Base-by-base conservation (phyloP, 202 grass and related monocot genomes). In the Schoenoplectus tabernaemontani region DNA sequence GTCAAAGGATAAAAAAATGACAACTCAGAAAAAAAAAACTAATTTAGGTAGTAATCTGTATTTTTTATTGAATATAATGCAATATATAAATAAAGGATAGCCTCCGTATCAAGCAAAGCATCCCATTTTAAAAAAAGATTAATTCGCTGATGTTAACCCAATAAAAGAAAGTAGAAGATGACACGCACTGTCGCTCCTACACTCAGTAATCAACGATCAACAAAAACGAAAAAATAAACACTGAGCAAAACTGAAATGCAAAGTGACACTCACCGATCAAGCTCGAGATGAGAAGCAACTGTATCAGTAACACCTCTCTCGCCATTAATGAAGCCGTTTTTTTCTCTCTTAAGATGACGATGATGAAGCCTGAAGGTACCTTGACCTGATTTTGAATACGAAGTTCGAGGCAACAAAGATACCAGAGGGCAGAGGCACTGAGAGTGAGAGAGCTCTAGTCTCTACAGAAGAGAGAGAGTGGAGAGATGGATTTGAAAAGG, bases 81-180 rank as follows among this genome's bases (percentile, higher is more conserved):
- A 46, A 70, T 59, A 50, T 13, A 39, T 67, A 13, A 13, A 67
- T 81, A 62, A 84, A 89, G 16, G 60, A 67, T 77, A 51, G 39
- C 79, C 74, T 50, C 43, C 54, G 37, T 17, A 43, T 42, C 46
- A 91, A 83, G 91, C 64, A 94, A 89, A 79, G 86, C 77, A 91
- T 91, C 88, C 26, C 43, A 82, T 71, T 82, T 73, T 70, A 19
- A 46, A 59, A 70, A 67, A 15, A 59, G 33, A 82, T 82, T 72
- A 56, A 43, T 72, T 57, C 13, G n/a, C 36, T 53, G 37, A 43
- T 57, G 51, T 7, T 37, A 33, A 56, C 39, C 26, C 20, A 70
- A 51, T 7, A 60, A 58, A 11, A 64, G 61, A 78, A 65, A 7
- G 39, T 33, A 50, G 77, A 63, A 64, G 64, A 64, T 62, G 77